Percentiles rank a stretch among this genome's conserved stretches.
Conservation (phyloP, 2,329 filamentous ascomycete genomes). For the Colletotrichum musae region DNA sequence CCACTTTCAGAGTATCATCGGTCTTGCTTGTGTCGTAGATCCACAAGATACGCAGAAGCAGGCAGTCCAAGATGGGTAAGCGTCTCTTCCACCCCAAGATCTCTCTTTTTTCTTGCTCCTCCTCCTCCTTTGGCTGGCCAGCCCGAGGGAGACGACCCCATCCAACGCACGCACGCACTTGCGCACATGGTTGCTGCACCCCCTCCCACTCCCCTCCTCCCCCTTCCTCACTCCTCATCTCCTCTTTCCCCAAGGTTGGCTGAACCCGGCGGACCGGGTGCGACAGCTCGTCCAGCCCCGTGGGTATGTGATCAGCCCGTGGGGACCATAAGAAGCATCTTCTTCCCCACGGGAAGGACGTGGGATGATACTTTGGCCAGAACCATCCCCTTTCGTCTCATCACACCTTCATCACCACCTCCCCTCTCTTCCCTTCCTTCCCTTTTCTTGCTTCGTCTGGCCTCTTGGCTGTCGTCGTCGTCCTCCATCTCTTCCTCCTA, state of each 20-base stretch:
- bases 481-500: conserved; percentile 15
- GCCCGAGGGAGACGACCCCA: no score
- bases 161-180: no score
- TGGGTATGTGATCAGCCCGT: conserved; percentile 36
- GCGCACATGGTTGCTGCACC: no score
- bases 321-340: conserved; percentile 42
- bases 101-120: no score
- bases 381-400: conserved; percentile 27
- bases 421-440: conserved; percentile 19
- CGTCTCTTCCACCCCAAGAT: conserved; percentile 1
- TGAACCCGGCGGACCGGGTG: conserved; percentile 32
- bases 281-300: conserved; percentile 34
- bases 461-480: conserved; percentile 3
- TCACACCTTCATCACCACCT: conserved; percentile 17
- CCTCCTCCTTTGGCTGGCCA: no score
- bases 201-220: neutral
- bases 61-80: conserved; percentile 37
- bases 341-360: conserved; percentile 40
- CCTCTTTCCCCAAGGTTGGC: conserved; percentile 27
- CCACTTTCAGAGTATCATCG: conserved; percentile 8
- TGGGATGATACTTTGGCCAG: conserved; percentile 32
- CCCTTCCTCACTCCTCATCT: conserved; percentile 20
- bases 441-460: conserved; percentile 3
- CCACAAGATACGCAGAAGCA: conserved; percentile 14
- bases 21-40: conserved; percentile 8